Evolutionary conservation across 805 yeast genomes (phyloP).

Genomic region (Tetrapisispora iriomotensis): DNA sequence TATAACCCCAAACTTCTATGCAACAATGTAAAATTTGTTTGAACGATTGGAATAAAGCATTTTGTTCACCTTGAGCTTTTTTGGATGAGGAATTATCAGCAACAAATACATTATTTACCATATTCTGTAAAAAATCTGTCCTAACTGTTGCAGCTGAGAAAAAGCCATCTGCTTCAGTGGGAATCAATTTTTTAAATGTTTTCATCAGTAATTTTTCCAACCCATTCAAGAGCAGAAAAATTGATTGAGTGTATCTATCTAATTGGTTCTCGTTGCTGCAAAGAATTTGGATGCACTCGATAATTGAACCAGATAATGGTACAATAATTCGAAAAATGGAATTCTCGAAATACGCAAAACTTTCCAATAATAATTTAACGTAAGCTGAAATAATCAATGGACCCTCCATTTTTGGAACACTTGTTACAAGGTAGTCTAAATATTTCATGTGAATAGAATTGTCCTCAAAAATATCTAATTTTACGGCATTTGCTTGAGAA

Average conservation of each 20-base stretch:
- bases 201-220: slow-evolving; percentile 53
- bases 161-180: slow-evolving; percentile 25
- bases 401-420: slow-evolving; percentile 37
- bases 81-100: slow-evolving; percentile 31
- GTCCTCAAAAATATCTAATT: slow-evolving; percentile 26
- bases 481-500: slow-evolving; percentile 24
- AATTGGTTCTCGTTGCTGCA: slow-evolving; percentile 14
- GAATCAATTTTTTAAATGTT: slow-evolving; percentile 44
- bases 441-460: slow-evolving; percentile 26
- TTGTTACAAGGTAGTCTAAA: slow-evolving; percentile 40
- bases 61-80: slow-evolving; percentile 35
- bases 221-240: slow-evolving; percentile 42
- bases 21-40: slow-evolving; percentile 47
- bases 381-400: slow-evolving; percentile 29
- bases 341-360: slow-evolving; percentile 40
- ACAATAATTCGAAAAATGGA: slow-evolving; percentile 48
- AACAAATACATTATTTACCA: slow-evolving; percentile 28
- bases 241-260: slow-evolving; percentile 38
- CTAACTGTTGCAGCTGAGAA: slow-evolving; percentile 9
- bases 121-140: slow-evolving; percentile 26
- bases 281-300: slow-evolving; percentile 18
- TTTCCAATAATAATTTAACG: slow-evolving; percentile 40
- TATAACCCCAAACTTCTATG: slow-evolving; percentile 62
- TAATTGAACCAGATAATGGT: slow-evolving; percentile 40
- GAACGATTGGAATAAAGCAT: slow-evolving; percentile 50